Evolutionary conservation across 305 asterid genomes (phyloP), one percentile per base, ranked within the genome.

Genomic region (Caryopteris hybrid): DNA sequence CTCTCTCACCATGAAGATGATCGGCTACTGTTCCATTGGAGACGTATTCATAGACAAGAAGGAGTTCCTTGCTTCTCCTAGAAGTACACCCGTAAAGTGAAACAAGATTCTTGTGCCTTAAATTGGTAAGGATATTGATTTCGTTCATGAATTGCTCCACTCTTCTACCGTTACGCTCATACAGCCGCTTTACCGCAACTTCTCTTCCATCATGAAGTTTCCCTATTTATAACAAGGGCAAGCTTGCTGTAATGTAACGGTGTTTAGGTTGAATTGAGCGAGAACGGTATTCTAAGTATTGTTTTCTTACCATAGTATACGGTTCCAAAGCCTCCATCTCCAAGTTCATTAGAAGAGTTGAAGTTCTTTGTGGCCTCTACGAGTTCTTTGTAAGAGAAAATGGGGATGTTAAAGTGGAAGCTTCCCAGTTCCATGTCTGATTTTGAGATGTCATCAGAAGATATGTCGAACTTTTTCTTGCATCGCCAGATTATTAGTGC

Each of bases 271-370:
- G 3, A 31, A 56, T 31, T 56, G 20, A 38, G 11, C 10, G 18
- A 3, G 29, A 17, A 10, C 22, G 10, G 34, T 5, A 17, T 17
- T n/a, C 10, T 12, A 23, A 53, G 4, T 8, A 23, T 36, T 41
- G 27, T 31, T 63, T 61, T 69, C 77, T 78, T 74, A 84, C 92
- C 92, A 72, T 78, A 58, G 59, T 84, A 86, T 14, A 84, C 90
- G 36, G 85, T 79, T 36, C 92, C 92, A 27, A 70, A 86, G 53
- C 92, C 92, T 72, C 92, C 90, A 55, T 82, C 90, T 73, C 92
- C 92, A 36, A 86, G 83, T 57, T 86, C 85, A 3, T 80, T 78
- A 1, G 80, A 70, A 4, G 78, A 48, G 63, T 82, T 77, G 55
- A 84, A 86, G 77, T 70, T 78, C 16, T 77, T 75, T 7, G 92